Conservation (phyloP, 1,284 basidiomycete genomes). For the Microbotryum intermedium region DNA sequence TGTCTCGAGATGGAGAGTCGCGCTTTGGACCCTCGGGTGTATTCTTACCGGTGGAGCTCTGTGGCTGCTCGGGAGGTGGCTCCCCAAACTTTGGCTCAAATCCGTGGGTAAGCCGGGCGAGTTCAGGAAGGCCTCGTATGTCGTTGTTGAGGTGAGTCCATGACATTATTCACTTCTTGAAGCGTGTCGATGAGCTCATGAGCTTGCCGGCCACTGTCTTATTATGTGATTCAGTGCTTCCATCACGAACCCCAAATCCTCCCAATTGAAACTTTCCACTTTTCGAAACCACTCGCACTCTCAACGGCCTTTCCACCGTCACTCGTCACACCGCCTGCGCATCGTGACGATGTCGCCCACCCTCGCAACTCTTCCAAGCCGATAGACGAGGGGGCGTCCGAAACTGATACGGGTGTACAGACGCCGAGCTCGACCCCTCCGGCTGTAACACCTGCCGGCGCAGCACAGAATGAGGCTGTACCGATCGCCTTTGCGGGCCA, state of each 20-base stretch:
- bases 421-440: constrained; percentile 37
- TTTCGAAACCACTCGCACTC: constrained; percentile 57
- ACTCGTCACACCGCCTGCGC: constrained; percentile 21
- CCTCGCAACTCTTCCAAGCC: constrained; percentile 1
- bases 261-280: constrained; percentile 56
- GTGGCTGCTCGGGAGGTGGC: constrained; percentile 82
- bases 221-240: constrained; percentile 52
- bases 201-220: constrained; percentile 10
- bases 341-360: constrained; percentile 24
- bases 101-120: constrained; percentile 77
- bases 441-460: background rate
- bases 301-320: constrained; percentile 61
- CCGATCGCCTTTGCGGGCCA: background rate
- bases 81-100: constrained; percentile 78
- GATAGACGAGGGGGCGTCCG: constrained; percentile 33
- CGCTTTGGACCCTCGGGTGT: constrained; percentile 65
- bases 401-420: constrained; percentile 34
- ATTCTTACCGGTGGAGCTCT: constrained; percentile 65
- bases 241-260: constrained; percentile 72
- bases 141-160: constrained; percentile 76
- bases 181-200: background rate
- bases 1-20: constrained; percentile 54
- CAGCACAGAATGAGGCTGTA: background rate
- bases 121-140: constrained; percentile 65
- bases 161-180: too few species aligned